Conservation (phyloP, 1,139 yeast species). For the Candida labiduridarum region DNA sequence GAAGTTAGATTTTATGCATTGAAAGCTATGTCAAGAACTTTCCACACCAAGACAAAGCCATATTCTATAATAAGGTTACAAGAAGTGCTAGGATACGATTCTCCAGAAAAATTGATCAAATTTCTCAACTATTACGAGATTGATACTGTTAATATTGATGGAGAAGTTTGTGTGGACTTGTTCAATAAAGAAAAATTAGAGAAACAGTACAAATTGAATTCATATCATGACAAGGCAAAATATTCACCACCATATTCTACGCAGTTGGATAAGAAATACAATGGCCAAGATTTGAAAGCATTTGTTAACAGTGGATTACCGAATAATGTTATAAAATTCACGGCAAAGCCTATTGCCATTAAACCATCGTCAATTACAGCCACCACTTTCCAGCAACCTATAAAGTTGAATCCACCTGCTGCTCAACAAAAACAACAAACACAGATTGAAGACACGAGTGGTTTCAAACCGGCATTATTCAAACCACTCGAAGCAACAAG, state of each 20-base stretch:
- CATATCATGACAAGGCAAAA: constrained; percentile 49
- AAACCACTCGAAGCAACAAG: neutral
- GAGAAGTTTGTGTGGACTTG: constrained; percentile 52
- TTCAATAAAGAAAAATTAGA: constrained; percentile 52
- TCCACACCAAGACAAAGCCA: constrained; percentile 73
- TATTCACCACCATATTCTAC: constrained; percentile 59
- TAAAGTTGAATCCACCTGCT: neutral
- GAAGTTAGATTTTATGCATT: constrained; percentile 78
- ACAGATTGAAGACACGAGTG: neutral
- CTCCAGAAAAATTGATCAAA: constrained; percentile 48
- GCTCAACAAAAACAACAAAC: neutral
- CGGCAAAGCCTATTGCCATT: neutral
- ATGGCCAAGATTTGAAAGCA: constrained; percentile 27
- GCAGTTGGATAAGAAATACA: constrained; percentile 53
- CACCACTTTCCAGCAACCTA: neutral
- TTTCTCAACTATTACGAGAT: constrained; percentile 71
- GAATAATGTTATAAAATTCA: constrained; percentile 19
- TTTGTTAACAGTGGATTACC: constrained; percentile 44
- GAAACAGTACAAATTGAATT: constrained; percentile 44
- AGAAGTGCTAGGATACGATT: constrained; percentile 67
- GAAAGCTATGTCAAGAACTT: constrained; percentile 65
- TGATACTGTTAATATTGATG: constrained; percentile 40
- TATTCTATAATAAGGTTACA: constrained; percentile 52
- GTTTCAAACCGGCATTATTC: neutral
- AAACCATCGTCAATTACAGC: neutral